Percentiles rank a stretch among this genome's conserved stretches.
phyloP scores from a whole-genome alignment of 2,329 filamentous ascomycete genomes.

The Didymella sp. region DNA sequence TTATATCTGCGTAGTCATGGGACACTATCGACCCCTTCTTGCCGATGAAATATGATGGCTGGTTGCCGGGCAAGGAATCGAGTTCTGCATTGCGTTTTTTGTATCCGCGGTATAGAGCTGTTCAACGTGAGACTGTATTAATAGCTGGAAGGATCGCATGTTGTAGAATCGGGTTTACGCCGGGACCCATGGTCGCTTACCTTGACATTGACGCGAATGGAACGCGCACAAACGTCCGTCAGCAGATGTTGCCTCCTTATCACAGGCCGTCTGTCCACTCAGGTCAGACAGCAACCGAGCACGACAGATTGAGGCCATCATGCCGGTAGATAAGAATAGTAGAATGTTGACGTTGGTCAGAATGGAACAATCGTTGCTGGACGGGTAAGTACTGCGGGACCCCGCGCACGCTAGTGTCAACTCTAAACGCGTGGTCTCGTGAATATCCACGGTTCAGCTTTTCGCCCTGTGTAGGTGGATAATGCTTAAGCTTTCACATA shows the following conservation, averaged over 20 bases:
- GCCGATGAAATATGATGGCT: conserved; percentile 50
- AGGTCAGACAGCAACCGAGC: conserved; percentile 34
- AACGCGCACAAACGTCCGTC: conserved; percentile 37
- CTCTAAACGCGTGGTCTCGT: conserved; percentile 19
- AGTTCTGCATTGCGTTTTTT: conserved; percentile 57
- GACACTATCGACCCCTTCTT: conserved; percentile 50
- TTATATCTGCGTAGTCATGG: conserved; percentile 50
- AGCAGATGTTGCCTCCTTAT: conserved; percentile 31
- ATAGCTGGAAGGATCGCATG: too few species aligned
- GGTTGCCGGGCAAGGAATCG: conserved; percentile 46
- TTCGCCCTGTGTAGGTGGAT: not conserved
- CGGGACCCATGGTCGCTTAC: conserved; percentile 6
- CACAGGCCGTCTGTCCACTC: conserved; percentile 30
- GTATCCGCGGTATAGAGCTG: conserved; percentile 57
- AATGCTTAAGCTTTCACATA: too few species aligned
- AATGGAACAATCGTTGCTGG: not conserved
- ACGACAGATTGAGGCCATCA: conserved; percentile 26
- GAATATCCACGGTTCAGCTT: not conserved
- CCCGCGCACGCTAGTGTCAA: conserved; percentile 16
- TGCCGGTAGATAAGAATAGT: not conserved
- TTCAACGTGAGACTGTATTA: not conserved
- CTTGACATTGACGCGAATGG: conserved; percentile 37
- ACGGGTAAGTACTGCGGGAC: not conserved
- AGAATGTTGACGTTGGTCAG: not conserved
- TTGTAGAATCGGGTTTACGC: not conserved